Percentiles rank a stretch among this genome's conserved stretches.
Evolutionary conservation across 148 eudicot genomes (phyloP).

Genomic region (Spergularia bocconei): DNA sequence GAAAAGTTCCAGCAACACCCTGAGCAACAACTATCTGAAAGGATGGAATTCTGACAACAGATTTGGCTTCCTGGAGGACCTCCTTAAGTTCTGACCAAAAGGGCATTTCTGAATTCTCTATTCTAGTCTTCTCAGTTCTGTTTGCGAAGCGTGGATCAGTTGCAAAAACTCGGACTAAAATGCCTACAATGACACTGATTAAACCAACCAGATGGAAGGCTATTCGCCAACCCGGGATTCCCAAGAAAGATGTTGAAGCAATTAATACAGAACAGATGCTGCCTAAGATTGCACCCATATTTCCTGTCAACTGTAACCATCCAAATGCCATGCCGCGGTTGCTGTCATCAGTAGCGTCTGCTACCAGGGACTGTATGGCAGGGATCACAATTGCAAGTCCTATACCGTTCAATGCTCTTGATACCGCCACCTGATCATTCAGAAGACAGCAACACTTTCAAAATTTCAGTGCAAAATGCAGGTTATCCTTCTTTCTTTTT

Average conservation of each 20-base stretch:
- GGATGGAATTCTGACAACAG: constrained; percentile 59
- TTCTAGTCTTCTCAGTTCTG: constrained; percentile 11
- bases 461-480: background rate
- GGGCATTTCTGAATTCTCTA: constrained; percentile 23
- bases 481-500: too few relatives aligned
- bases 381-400: constrained; percentile 90
- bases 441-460: constrained; percentile 14
- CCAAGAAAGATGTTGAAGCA: constrained; percentile 65
- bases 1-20: constrained; percentile 82
- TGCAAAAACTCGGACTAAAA: constrained; percentile 65
- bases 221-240: constrained; percentile 82
- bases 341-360: constrained; percentile 81
- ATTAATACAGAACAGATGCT: constrained; percentile 56
- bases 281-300: constrained; percentile 79
- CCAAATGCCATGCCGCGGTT: constrained; percentile 89
- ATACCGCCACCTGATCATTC: constrained; percentile 66
- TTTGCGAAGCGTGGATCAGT: constrained; percentile 57
- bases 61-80: constrained; percentile 56
- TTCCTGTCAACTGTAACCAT: constrained; percentile 70
- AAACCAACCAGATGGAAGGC: constrained; percentile 77
- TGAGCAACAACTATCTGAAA: constrained; percentile 88
- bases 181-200: constrained; percentile 66
- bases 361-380: constrained; percentile 79
- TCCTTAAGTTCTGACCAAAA: constrained; percentile 54
- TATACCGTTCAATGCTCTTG: constrained; percentile 80